These are phyloP conservation scores for Brassica hybrid DNA, from an alignment of 441 rosid genomes.

Conservation along the genomic window DNA sequence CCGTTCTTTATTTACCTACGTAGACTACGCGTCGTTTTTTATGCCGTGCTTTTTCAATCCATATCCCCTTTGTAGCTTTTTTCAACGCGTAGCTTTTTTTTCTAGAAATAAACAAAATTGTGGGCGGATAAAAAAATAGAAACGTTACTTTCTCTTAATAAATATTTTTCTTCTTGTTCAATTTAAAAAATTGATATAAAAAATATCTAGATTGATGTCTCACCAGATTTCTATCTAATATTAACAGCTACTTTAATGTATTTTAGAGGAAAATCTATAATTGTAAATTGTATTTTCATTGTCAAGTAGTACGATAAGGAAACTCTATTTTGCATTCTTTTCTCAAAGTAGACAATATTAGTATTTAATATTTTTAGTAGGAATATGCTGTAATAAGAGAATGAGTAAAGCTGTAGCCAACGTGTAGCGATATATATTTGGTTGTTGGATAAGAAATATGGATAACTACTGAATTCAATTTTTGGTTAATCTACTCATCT, in stretches of 20 bases:
- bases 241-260: conserved; percentile 17
- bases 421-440: conserved; percentile 35
- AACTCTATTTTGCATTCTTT: not conserved
- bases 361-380: not conserved
- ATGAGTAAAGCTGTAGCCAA: conserved; percentile 32
- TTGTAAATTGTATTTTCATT: not conserved
- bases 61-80: conserved; percentile 4
- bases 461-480: conserved; percentile 33
- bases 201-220: conserved; percentile 25
- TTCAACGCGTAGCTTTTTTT: conserved; percentile 29
- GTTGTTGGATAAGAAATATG: conserved; percentile 25
- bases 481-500: conserved; percentile 28
- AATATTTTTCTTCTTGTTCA: conserved; percentile 22
- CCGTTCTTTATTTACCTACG: conserved; percentile 48
- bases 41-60: conserved; percentile 23
- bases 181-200: not conserved
- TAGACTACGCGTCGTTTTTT: conserved; percentile 43
- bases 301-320: not conserved
- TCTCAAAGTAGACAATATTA: not conserved
- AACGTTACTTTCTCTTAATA: conserved; percentile 16
- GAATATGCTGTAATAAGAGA: conserved; percentile 3
- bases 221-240: not conserved
- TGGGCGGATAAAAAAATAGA: not conserved
- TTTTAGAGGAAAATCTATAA: not conserved
- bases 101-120: not conserved